Evolutionary conservation across 2,329 filamentous ascomycete species (phyloP).

Genomic region (Pseudogymnoascus sp.): DNA sequence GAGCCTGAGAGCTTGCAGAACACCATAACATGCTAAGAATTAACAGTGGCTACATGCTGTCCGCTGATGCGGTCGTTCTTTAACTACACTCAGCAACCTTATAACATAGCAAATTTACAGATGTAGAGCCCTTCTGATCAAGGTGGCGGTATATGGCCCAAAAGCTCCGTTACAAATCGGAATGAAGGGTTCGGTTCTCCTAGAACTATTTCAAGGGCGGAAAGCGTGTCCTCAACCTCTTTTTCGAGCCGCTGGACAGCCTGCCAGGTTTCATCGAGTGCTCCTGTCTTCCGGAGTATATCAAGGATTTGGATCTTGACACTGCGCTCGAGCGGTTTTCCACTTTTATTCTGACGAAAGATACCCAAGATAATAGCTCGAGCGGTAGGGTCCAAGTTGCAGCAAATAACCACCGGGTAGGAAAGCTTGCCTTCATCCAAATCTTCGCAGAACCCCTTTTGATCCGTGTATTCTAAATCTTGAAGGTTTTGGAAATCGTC

Average conservation of each 20-base stretch:
- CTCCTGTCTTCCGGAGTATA: not conserved
- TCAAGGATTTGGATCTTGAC: not conserved
- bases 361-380: not conserved
- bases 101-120: too few relatives aligned
- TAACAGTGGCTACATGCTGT: too few relatives aligned
- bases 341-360: not conserved
- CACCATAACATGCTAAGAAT: too few relatives aligned
- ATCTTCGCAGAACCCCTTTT: slow-evolving; percentile 11
- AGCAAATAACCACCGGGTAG: not conserved
- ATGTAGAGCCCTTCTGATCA: not conserved
- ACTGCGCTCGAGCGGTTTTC: not conserved
- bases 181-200: not conserved
- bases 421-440: slow-evolving; percentile 12
- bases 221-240: not conserved
- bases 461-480: not conserved
- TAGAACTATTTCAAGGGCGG: not conserved
- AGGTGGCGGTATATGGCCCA: not conserved
- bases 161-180: not conserved
- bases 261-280: not conserved
- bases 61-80: too few relatives aligned
- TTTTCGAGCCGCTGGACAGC: not conserved
- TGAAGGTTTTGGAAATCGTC: not conserved
- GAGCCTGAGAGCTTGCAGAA: too few relatives aligned
- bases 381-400: not conserved
- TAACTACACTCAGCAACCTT: too few relatives aligned